Percentiles rank a stretch among this genome's conserved stretches.
Conservation (phyloP, 805 yeast species). For the Starmerella stigmatis region DNA sequence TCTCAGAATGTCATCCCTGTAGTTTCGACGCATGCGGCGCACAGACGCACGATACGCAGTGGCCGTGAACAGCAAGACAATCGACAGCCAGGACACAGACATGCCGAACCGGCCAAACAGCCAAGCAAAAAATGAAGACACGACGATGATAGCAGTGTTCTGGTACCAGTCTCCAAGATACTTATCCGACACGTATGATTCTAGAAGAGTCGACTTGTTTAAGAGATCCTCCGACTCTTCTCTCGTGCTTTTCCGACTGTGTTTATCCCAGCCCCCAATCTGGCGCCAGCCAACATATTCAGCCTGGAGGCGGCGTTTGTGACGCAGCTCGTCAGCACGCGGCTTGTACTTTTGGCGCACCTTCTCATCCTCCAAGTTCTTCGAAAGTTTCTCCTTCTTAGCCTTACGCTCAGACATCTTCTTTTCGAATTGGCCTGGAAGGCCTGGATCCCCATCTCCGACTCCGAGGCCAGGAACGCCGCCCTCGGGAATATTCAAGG, state of each 20-base stretch:
- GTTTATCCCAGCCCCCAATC: slow-evolving; percentile 70
- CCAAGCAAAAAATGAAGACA: slow-evolving; percentile 67
- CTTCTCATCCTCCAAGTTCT: slow-evolving; percentile 12
- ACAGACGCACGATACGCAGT: slow-evolving; percentile 74
- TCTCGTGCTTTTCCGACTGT: slow-evolving; percentile 34
- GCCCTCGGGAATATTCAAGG: slow-evolving; percentile 19
- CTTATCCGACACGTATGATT: slow-evolving; percentile 60
- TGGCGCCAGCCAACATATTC: slow-evolving; percentile 90
- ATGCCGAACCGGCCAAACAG: slow-evolving; percentile 65
- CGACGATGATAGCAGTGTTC: slow-evolving; percentile 58
- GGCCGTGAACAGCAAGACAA: slow-evolving; percentile 52
- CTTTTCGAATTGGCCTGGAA: slow-evolving; percentile 19
- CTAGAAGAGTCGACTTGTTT: slow-evolving; percentile 61
- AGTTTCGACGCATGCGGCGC: slow-evolving; percentile 60
- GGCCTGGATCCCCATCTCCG: slow-evolving; percentile 22
- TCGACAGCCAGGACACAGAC: slow-evolving; percentile 69
- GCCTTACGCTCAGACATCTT: background rate
- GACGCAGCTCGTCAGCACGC: slow-evolving; percentile 28
- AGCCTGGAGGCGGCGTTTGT: slow-evolving; percentile 43
- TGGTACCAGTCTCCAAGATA: slow-evolving; percentile 96
- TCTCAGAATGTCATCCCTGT: slow-evolving; percentile 75
- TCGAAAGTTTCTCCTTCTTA: slow-evolving; percentile 8
- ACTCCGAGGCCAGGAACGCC: slow-evolving; percentile 25
- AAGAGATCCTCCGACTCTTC: slow-evolving; percentile 62
- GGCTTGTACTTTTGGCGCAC: slow-evolving; percentile 11